Evolutionary conservation across 805 yeast genomes (phyloP).

Genomic region (Hanseniaspora osmophila): DNA sequence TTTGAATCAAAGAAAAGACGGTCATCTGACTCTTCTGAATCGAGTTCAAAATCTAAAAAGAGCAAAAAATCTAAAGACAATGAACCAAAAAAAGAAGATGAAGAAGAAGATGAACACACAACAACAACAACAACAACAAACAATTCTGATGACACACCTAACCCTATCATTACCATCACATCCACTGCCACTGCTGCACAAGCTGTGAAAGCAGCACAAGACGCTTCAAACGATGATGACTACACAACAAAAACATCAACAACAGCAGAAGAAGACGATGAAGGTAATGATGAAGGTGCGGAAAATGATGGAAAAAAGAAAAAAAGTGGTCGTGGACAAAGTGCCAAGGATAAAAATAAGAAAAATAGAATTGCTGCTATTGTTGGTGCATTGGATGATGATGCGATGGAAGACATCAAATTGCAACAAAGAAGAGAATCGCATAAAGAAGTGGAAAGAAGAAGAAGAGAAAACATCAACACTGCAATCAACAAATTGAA

Average conservation of each 20-base stretch:
- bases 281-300: too few relatives aligned
- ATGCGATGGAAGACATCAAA: slow-evolving; percentile 17
- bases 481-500: slow-evolving; percentile 74
- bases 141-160: neutral
- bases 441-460: slow-evolving; percentile 90
- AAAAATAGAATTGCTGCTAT: neutral
- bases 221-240: too few relatives aligned
- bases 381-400: slow-evolving; percentile 1
- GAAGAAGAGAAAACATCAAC: slow-evolving; percentile 81
- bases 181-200: too few relatives aligned
- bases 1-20: neutral
- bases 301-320: too few relatives aligned
- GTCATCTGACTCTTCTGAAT: neutral
- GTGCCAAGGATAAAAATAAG: too few relatives aligned
- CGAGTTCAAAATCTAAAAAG: neutral
- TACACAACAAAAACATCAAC: too few relatives aligned
- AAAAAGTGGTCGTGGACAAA: too few relatives aligned
- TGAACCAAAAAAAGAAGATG: too few relatives aligned
- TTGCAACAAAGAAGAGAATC: slow-evolving; percentile 55
- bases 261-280: too few relatives aligned
- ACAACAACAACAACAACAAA: neutral
- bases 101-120: neutral
- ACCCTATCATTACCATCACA: too few relatives aligned
- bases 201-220: too few relatives aligned
- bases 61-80: slow-evolving; percentile 5